Percentiles rank a stretch among this genome's conserved stretches.
Conservation (phyloP, 345 rosid species). For the Carallia brachiata region DNA sequence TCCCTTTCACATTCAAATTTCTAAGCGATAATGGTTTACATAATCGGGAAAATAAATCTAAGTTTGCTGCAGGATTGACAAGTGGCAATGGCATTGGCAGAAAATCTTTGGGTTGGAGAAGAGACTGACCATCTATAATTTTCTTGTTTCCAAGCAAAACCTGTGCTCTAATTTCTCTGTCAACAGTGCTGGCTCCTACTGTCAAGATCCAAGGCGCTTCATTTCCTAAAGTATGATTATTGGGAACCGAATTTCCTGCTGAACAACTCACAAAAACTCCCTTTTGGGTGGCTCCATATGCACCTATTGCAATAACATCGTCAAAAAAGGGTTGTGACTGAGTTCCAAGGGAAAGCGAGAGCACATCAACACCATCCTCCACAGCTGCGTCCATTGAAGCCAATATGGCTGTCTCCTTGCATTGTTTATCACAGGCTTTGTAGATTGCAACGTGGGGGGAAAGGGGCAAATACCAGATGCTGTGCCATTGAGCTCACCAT, state of each 20-base stretch:
- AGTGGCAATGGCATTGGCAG: too few species aligned
- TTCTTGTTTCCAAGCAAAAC: conserved; percentile 36
- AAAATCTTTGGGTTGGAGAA: too few species aligned
- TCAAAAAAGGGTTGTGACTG: conserved; percentile 19
- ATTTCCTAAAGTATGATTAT: conserved; percentile 15
- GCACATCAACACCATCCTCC: conserved; percentile 61
- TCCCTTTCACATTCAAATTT: too few species aligned
- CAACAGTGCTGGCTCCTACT: conserved; percentile 37
- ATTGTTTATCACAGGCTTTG: conserved; percentile 48
- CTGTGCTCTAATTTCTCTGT: conserved; percentile 28
- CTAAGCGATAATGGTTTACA: too few species aligned
- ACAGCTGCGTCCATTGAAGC: conserved; percentile 62
- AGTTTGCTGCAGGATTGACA: too few species aligned
- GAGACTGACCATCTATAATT: too few species aligned
- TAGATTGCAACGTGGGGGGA: conserved; percentile 59
- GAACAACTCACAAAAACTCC: conserved; percentile 40
- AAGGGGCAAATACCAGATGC: conserved; percentile 36
- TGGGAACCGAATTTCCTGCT: conserved; percentile 39
- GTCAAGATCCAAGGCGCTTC: conserved; percentile 46
- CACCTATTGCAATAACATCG: conserved; percentile 33
- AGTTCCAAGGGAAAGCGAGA: conserved; percentile 51
- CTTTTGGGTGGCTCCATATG: conserved; percentile 28
- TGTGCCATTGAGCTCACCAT: conserved; percentile 54
- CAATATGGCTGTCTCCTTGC: conserved; percentile 51
- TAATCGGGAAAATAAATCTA: too few species aligned